Conservation (phyloP, 495 filamentous ascomycete genomes). For the Lasiosphaeris hirsuta region DNA sequence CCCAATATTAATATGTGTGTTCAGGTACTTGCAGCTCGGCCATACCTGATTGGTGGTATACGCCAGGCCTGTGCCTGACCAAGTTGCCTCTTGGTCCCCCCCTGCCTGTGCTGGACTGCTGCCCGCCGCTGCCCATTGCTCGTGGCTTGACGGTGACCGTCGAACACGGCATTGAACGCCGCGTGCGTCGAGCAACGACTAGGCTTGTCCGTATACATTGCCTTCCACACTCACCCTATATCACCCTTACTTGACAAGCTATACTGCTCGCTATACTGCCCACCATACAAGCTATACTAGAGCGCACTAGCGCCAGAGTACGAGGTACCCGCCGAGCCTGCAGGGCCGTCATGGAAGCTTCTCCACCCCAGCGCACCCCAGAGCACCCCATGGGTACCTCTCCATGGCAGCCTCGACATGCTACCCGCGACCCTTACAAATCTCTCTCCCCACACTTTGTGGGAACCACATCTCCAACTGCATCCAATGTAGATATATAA, state of each 20-base stretch:
- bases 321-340: slow-evolving; percentile 9
- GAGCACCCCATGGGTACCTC: too few relatives aligned
- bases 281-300: too few relatives aligned
- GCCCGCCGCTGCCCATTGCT: slow-evolving; percentile 2
- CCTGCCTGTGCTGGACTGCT: slow-evolving; percentile 18
- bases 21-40: slow-evolving; percentile 31
- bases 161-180: slow-evolving; percentile 35
- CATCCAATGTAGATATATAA: slow-evolving; percentile 38
- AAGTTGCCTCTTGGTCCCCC: slow-evolving; percentile 22
- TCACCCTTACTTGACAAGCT: slow-evolving; percentile 29
- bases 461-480: slow-evolving; percentile 29
- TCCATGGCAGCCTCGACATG: slow-evolving; percentile 22
- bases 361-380: slow-evolving; percentile 23
- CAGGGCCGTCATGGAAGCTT: slow-evolving; percentile 16
- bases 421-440: slow-evolving; percentile 22
- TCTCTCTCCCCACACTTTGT: slow-evolving; percentile 30
- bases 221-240: slow-evolving; percentile 29
- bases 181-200: slow-evolving; percentile 13
- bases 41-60: slow-evolving; percentile 27
- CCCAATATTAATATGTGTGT: slow-evolving; percentile 32
- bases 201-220: slow-evolving; percentile 21
- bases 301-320: neutral
- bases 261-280: slow-evolving; percentile 9
- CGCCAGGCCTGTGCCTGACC: slow-evolving; percentile 29
- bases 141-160: slow-evolving; percentile 15